These are phyloP conservation scores for Citrus glauca DNA, from an alignment of 345 rosid species.

Conservation along the genomic window DNA sequence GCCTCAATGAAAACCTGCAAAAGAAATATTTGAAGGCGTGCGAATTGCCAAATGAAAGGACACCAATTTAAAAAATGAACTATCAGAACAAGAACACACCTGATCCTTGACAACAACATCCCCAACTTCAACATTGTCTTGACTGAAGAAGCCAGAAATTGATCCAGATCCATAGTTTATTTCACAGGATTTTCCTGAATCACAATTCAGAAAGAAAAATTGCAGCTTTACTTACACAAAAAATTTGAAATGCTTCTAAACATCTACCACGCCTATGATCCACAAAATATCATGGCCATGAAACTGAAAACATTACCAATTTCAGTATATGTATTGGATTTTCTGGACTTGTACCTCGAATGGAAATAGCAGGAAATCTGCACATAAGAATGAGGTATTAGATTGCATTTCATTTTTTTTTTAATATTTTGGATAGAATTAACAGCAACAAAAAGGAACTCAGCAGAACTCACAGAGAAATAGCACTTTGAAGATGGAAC, in stretches of 20 bases:
- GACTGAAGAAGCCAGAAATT: conserved; percentile 69
- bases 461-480: conserved; percentile 53
- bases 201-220: conserved; percentile 4
- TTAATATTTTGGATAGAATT: background rate
- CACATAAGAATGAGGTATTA: conserved; percentile 3
- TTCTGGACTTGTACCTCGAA: conserved; percentile 58
- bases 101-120: conserved; percentile 60
- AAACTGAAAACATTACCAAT: conserved; percentile 34
- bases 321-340: conserved; percentile 53
- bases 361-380: conserved; percentile 83
- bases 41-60: background rate
- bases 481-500: conserved; percentile 74
- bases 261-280: background rate
- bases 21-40: background rate
- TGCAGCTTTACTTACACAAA: background rate
- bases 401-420: background rate
- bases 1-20: conserved; percentile 71
- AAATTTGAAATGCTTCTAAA: background rate
- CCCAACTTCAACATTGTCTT: conserved; percentile 69
- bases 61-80: background rate
- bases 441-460: background rate
- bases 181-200: conserved; percentile 50
- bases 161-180: conserved; percentile 74
- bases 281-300: background rate
- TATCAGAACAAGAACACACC: conserved; percentile 26